Evolutionary conservation across 2,329 filamentous ascomycete genomes (phyloP).

Genomic region (Diaporthe helianthi): DNA sequence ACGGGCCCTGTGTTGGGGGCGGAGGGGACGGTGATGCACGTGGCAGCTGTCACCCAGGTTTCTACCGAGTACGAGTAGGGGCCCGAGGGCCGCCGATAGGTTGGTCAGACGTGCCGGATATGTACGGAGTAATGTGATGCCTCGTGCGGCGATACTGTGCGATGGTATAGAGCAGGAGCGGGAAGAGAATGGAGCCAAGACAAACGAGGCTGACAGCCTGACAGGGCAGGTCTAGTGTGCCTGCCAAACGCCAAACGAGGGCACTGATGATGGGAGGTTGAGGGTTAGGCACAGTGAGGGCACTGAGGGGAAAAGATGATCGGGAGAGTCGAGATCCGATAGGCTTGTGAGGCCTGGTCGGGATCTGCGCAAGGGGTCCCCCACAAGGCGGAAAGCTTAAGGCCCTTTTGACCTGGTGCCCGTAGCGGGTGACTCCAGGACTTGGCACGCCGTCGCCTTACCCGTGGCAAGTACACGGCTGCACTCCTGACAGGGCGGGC

Average conservation of each 20-base stretch:
- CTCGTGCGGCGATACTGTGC: conserved; percentile 18
- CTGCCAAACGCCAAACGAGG: neutral
- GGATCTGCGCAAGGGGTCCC: conserved; percentile 7
- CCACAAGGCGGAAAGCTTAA: conserved; percentile 22
- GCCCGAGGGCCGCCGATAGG: neutral
- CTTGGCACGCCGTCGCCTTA: conserved; percentile 19
- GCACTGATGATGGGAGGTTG: conserved; percentile 7
- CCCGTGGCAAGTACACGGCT: too few species aligned
- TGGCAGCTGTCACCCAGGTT: conserved; percentile 11
- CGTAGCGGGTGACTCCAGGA: neutral
- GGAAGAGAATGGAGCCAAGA: neutral
- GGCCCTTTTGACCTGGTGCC: neutral
- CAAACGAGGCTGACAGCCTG: neutral
- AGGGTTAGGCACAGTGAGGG: too few species aligned
- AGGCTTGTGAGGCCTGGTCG: conserved; percentile 28
- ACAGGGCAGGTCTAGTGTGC: neutral
- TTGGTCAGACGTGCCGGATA: conserved; percentile 12
- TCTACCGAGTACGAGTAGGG: too few species aligned
- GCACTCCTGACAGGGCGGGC: conserved; percentile 17
- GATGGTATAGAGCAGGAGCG: neutral
- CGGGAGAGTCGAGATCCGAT: conserved; percentile 27
- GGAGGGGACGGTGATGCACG: neutral
- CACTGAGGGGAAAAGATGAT: too few species aligned
- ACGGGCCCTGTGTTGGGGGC: neutral
- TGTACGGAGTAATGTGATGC: conserved; percentile 10